phyloP scores from a whole-genome alignment of 768 basidiomycete genomes.

The Amanita jacksonii region DNA sequence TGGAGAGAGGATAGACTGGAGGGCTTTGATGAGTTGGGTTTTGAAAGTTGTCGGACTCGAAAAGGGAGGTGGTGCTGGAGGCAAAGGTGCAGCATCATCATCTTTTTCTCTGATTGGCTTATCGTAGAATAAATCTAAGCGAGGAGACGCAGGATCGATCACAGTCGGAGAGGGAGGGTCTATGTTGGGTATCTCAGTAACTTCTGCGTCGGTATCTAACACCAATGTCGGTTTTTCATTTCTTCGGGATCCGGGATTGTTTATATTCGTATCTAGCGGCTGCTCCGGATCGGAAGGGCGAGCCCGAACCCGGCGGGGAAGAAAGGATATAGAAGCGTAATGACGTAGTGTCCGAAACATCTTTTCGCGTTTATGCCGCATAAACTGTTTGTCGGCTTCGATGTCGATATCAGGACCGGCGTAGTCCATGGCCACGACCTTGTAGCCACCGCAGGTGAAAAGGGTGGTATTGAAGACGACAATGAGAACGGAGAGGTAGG shows the following conservation, averaged over 20 bases:
- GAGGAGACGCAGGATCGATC: no score
- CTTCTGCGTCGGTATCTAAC: no score
- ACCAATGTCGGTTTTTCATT: no score
- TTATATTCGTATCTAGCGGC: no score
- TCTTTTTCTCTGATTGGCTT: no score
- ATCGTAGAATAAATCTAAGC: no score
- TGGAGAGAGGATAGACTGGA: conserved; percentile 34
- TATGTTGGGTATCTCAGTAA: no score
- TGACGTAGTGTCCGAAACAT: background rate
- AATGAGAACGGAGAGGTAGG: conserved; percentile 55
- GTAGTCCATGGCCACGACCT: conserved; percentile 52
- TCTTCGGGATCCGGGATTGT: no score
- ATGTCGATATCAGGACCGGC: conserved; percentile 52
- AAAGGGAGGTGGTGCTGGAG: background rate
- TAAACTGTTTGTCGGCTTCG: conserved; percentile 41
- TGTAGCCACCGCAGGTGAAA: conserved; percentile 53
- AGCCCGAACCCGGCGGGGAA: no score
- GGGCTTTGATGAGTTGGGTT: conserved; percentile 13
- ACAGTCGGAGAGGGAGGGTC: no score
- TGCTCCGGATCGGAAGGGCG: no score
- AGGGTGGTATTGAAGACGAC: conserved; percentile 53
- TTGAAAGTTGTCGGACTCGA: background rate
- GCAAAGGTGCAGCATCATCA: background rate
- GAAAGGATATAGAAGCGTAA: no score
- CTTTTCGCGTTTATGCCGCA: conserved; percentile 27